Evolutionary conservation across 208 protist species (phyloP), one percentile per base, ranked within the genome.

Genomic region (Kentomonas sorsogonicus): DNA sequence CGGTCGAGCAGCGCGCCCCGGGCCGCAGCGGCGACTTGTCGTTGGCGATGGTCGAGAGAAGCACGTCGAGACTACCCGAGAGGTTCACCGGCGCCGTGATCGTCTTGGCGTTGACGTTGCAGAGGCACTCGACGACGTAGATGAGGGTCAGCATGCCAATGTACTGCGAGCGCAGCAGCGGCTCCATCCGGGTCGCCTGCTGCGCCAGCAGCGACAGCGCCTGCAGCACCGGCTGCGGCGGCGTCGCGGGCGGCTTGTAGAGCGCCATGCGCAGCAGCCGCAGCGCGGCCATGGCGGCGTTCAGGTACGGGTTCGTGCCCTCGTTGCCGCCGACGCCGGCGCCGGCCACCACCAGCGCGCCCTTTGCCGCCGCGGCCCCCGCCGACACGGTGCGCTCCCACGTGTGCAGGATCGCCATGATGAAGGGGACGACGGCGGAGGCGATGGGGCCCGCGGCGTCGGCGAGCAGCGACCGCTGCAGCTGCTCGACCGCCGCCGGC

Each of bases 61-160:
- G 58, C 22, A 55, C 40, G 20, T 67, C 69, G 27, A 84, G 75
- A 6, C 51, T 58, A 0, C 54, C 52, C 4, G 68, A 65, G 20
- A 89, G 44, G 54, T 79, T 72, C 23, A 79, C 66, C 1, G 83
- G 63, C 1, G 53, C 66, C 10, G 61, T 66, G 15, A 74, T 46
- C 4, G 40, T 54, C 15, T 36, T 26, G 3, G 83, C 87, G 62
- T 94, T 89, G 43, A 86, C 70, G 69, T 94, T 94, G 57, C 77
- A 84, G 18, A 90, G 39, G 15, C 55, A 72, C 56, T 94, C 78
- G 5, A 83, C 72, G 13, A 66, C 70, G 27, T 89, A 62, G 29
- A 94, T 60, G 53, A 94, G 60, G 16, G 79, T 68, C 31, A 86
- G 72, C 72, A 94, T 84, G 43, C 87, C 87, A 4, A 69, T 60